Evolutionary conservation across 2,329 filamentous ascomycete genomes (phyloP).

Genomic region (Verticillium tricorpus): DNA sequence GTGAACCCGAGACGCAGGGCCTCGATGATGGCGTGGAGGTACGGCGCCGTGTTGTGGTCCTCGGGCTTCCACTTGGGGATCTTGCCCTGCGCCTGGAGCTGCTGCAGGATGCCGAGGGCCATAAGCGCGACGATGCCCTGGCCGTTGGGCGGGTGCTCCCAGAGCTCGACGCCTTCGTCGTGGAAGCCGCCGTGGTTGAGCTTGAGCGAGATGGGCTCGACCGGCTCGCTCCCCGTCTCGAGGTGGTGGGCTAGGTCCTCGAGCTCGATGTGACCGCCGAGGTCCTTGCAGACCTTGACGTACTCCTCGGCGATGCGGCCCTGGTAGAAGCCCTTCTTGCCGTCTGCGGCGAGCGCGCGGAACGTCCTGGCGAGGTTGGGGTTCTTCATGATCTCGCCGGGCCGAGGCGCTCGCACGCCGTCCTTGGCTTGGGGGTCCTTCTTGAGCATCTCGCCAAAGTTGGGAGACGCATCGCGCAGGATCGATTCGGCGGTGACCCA

Average conservation of each 20-base stretch:
- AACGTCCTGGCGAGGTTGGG: slow-evolving; percentile 79
- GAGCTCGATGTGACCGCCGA: slow-evolving; percentile 73
- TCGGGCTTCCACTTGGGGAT: slow-evolving; percentile 65
- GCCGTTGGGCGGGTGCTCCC: slow-evolving; percentile 96
- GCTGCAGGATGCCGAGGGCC: slow-evolving; percentile 86
- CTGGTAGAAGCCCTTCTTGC: slow-evolving; percentile 87
- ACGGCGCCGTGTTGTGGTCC: slow-evolving; percentile 78
- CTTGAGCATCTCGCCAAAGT: slow-evolving; percentile 84
- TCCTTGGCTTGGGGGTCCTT: slow-evolving; percentile 61
- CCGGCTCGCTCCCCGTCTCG: slow-evolving; percentile 63
- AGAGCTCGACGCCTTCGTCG: slow-evolving; percentile 66
- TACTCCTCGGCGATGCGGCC: slow-evolving; percentile 79
- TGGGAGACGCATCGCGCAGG: slow-evolving; percentile 74
- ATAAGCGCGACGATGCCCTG: slow-evolving; percentile 95
- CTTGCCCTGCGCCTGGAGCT: slow-evolving; percentile 70
- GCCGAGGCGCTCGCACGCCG: slow-evolving; percentile 67
- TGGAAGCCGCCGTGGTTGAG: slow-evolving; percentile 46
- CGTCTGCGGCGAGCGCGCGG: slow-evolving; percentile 68
- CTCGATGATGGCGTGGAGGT: slow-evolving; percentile 85
- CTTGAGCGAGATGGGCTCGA: slow-evolving; percentile 77
- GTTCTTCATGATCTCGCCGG: slow-evolving; percentile 88
- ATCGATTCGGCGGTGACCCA: slow-evolving; percentile 64
- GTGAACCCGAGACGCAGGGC: slow-evolving; percentile 84
- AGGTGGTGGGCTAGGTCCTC: slow-evolving; percentile 79
- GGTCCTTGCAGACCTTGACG: slow-evolving; percentile 69